Base-by-base conservation (phyloP, 768 basidiomycete genomes). In the Amanita polypyramis region DNA sequence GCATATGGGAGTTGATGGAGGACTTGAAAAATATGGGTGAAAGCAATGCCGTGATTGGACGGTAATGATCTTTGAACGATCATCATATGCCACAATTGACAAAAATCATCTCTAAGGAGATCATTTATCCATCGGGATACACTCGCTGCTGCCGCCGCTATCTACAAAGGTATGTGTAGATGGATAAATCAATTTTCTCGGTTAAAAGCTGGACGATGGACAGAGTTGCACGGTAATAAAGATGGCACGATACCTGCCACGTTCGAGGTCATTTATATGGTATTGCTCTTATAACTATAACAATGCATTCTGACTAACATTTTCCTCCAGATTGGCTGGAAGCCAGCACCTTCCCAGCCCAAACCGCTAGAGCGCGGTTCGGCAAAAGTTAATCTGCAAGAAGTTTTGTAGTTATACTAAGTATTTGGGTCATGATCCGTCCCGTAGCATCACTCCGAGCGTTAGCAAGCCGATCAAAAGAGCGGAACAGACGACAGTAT, bases 21-120 rank as follows among this genome's bases (percentile, higher is more conserved):
- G 96, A 99, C 63, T 65, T 99, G n/a, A 74, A 78, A 44, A 82
- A 90, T 60, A 99, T 99, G 96, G 96, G 96, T 15, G 96, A 99
- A 61, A 80, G 78, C 42, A 98, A 96, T 60, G 91, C 93, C 9
- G 76, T 98, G 37, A 67, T 94, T 27, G 90, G 87, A 57, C 71
- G 91, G 83, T 89, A 52, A 38, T 72, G 58, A 2, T 15, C 5
- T 39, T 20, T 32, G 15, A 11, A 32, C 33, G 6, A 19, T 36
- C 14, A 3, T n/a, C n/a, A 10, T 11, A 4, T 5, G 15, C 19
- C 27, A 25, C 19, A 14, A 10, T 40, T 40, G 37, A 47, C 19
- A 34, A 51, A n/a, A 27, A 34, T 45, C 47, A 19, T 5, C 47
- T 47, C 45, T 17, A 55, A 87, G 89, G 51, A 76, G 84, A 27